Evolutionary conservation across 139 green algal species (phyloP).

Genomic region (Chloropicon primus): DNA sequence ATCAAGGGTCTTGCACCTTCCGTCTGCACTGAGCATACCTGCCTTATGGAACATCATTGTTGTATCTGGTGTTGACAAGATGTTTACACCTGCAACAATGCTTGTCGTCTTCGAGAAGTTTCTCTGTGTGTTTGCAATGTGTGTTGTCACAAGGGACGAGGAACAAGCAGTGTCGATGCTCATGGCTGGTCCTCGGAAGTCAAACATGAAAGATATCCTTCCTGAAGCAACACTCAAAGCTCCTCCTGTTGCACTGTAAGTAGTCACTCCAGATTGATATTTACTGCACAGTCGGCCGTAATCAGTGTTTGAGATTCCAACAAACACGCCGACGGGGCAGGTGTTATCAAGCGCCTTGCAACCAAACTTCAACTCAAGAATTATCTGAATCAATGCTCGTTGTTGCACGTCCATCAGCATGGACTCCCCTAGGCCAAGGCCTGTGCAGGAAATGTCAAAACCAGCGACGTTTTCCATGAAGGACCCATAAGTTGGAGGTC

Average conservation of each 20-base stretch:
- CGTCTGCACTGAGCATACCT: not conserved
- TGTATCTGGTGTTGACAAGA: not conserved
- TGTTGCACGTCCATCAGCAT: not conserved
- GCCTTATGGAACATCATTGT: not conserved
- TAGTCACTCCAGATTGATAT: not conserved
- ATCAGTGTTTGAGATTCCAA: conserved; percentile 57
- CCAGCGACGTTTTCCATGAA: not conserved
- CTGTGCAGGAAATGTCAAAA: not conserved
- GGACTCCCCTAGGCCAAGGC: not conserved
- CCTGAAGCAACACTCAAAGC: conserved; percentile 8
- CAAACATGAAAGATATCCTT: conserved; percentile 6
- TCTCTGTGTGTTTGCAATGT: conserved; percentile 16
- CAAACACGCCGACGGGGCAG: conserved; percentile 27
- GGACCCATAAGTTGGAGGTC: not conserved
- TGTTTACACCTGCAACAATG: not conserved
- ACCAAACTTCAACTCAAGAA: not conserved
- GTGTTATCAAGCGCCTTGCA: not conserved
- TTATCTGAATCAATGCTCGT: not conserved
- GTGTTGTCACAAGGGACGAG: conserved; percentile 31
- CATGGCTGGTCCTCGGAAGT: conserved; percentile 22
- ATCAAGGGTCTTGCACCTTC: conserved; percentile 33
- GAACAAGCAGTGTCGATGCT: conserved; percentile 44
- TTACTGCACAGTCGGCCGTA: conserved; percentile 33
- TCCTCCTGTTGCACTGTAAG: conserved; percentile 2
- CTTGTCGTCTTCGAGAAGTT: not conserved